Evolutionary conservation across 768 basidiomycete species (phyloP), one percentile per base, ranked within the genome.

Genomic region (Trametes cinnabarina): DNA sequence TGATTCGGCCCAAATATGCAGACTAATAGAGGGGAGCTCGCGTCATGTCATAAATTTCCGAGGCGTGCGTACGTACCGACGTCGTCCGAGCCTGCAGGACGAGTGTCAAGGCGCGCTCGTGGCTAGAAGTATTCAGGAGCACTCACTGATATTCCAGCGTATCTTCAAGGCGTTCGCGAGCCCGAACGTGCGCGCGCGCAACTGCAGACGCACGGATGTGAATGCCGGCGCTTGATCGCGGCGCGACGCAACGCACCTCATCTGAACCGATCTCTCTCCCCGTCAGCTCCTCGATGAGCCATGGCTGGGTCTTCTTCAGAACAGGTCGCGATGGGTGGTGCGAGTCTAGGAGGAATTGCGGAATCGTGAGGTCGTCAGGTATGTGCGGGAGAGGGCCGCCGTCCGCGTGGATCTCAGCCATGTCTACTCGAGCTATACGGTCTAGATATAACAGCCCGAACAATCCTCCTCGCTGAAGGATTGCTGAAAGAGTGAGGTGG

Each of bases 1-100:
- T 66, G 68, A 56, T 79, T 90, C 23, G 83, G 77, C 62, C 86
- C 85, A 68, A 83, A 88, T 32, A 89, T 68, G 54, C 87, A 73
- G 10, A 87, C 87, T 88, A n/a, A n/a, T n/a, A 61, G 22, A 35
- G 11, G 12, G 22, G 20, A 25, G 23, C 37, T 22, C 35, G 47
- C 41, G 14, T 42, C n/a, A 34, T 11, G 25, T 50, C 20, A 19
- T 17, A 7, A 22, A 14, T 30, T 10, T 47, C 9, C 3, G 17
- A 39, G 41, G 10, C 34, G 28, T 43, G 19, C 20, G 2, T 11
- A 70, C 80, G 34, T 68, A 83, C 83, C 82, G 51, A 82, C 78
- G 58, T 82, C 79, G 42, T 78, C 66, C 47, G 81, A 79, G 35
- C 71, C 82, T 82, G 26, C 23, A 48, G 1, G 57, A 14, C 19